These are phyloP conservation scores for Termitomyces sp. DNA, from an alignment of 768 basidiomycete genomes.

Conservation along the genomic window DNA sequence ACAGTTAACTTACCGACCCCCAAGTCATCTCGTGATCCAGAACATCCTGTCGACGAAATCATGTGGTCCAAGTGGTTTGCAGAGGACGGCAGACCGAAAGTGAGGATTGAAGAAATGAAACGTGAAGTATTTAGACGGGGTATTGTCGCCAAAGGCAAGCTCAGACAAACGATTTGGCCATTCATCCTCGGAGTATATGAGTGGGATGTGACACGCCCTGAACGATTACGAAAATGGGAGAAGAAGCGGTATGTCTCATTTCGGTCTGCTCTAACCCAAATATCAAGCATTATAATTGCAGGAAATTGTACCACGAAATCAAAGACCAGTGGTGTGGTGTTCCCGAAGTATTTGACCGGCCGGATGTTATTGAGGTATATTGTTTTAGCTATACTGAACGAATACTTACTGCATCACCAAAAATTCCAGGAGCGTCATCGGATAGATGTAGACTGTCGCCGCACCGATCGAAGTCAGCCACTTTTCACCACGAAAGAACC, in stretches of 20 bases:
- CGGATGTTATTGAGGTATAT: constrained; percentile 75
- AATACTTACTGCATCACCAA: neutral
- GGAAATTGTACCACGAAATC: constrained; percentile 64
- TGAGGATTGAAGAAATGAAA: constrained; percentile 67
- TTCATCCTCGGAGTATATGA: constrained; percentile 81
- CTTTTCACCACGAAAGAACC: constrained; percentile 60
- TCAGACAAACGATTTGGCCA: constrained; percentile 85
- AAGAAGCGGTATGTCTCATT: constrained; percentile 47
- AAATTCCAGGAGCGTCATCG: constrained; percentile 73
- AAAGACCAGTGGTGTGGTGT: constrained; percentile 84
- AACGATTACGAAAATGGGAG: constrained; percentile 61
- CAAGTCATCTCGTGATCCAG: constrained; percentile 77
- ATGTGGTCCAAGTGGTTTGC: constrained; percentile 81
- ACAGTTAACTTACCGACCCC: constrained; percentile 80
- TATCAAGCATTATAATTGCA: constrained; percentile 23
- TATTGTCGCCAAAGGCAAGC: constrained; percentile 44
- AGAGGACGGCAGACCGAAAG: constrained; percentile 61
- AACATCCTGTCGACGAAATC: constrained; percentile 69
- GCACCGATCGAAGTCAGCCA: constrained; percentile 93
- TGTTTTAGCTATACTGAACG: constrained; percentile 8
- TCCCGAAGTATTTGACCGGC: constrained; percentile 76
- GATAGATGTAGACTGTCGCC: constrained; percentile 94
- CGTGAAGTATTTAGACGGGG: constrained; percentile 80
- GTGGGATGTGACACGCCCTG: constrained; percentile 69
- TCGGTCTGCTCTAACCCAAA: neutral